Evolutionary conservation across 1,284 basidiomycete genomes (phyloP).

Genomic region (Melampsora abietis-canadensis): DNA sequence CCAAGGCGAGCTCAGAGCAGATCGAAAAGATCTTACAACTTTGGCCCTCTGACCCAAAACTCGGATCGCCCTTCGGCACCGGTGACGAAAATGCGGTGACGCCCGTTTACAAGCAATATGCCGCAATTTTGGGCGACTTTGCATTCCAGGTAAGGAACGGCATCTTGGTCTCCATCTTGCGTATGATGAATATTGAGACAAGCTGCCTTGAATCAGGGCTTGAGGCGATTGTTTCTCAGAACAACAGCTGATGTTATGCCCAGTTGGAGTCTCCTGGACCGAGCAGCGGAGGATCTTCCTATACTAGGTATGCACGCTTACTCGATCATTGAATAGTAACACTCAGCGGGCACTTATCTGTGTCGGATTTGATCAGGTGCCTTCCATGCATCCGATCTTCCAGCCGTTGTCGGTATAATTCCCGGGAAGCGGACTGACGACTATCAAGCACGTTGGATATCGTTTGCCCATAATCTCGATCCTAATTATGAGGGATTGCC

Average conservation of each 20-base stretch:
- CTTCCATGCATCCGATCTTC: slow-evolving; percentile 29
- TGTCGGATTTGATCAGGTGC: slow-evolving; percentile 6
- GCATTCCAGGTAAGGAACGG: slow-evolving; percentile 18
- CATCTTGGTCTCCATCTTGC: background rate
- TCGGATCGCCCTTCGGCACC: slow-evolving; percentile 28
- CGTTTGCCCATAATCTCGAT: slow-evolving; percentile 25
- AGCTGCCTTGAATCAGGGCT: background rate
- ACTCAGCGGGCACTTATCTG: too few relatives aligned
- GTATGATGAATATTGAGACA: background rate
- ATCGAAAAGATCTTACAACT: slow-evolving; percentile 28
- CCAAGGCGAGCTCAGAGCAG: background rate
- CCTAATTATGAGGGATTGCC: slow-evolving; percentile 22
- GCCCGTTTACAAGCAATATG: slow-evolving; percentile 36
- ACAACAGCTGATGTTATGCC: slow-evolving; percentile 1
- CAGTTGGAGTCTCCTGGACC: slow-evolving; percentile 38
- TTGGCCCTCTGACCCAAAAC: slow-evolving; percentile 27
- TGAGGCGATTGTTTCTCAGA: slow-evolving; percentile 16
- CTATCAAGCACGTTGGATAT: slow-evolving; percentile 26
- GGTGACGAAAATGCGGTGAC: slow-evolving; percentile 24
- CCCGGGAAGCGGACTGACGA: slow-evolving; percentile 16
- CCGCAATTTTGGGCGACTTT: slow-evolving; percentile 29
- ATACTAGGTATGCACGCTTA: slow-evolving; percentile 10
- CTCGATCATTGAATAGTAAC: background rate
- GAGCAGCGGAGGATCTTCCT: slow-evolving; percentile 4
- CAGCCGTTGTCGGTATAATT: slow-evolving; percentile 15